These are phyloP conservation scores for Thielaviopsis punctulata DNA, from an alignment of 2,329 filamentous ascomycete genomes.

Conservation along the genomic window DNA sequence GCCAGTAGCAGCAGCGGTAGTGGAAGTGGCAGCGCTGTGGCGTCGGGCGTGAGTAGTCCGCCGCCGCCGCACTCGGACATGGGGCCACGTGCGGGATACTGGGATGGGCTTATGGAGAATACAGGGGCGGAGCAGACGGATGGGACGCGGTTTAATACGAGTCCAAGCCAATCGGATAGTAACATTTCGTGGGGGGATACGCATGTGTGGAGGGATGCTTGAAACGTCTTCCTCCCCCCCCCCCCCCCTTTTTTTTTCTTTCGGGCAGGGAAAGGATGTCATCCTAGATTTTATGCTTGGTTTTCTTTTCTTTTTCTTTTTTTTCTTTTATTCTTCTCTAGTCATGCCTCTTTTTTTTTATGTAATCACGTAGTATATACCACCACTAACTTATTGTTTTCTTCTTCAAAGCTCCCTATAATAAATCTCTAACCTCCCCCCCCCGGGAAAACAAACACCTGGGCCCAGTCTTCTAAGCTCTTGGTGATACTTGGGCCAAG, in stretches of 20 bases:
- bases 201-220: slow-evolving; percentile 28
- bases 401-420: not conserved
- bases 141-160: slow-evolving; percentile 1
- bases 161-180: slow-evolving; percentile 24
- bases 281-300: not conserved
- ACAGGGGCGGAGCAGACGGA: too few species aligned
- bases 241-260: not conserved
- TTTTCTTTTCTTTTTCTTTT: not conserved
- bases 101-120: not conserved
- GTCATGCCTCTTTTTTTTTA: not conserved
- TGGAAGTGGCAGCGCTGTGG: not conserved
- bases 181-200: slow-evolving; percentile 32
- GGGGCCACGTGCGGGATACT: not conserved
- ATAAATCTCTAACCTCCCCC: not conserved
- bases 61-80: not conserved
- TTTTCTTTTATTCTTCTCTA: not conserved
- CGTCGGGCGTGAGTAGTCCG: slow-evolving; percentile 1
- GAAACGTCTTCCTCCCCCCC: not conserved
- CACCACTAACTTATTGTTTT: not conserved
- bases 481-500: slow-evolving; percentile 12
- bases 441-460: not conserved
- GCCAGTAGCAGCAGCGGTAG: not conserved
- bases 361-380: not conserved
- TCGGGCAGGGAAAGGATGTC: too few species aligned
- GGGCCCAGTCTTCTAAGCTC: not conserved